Base-by-base conservation (phyloP, 306 rosid species). In the Pterocarpus santalinus region DNA sequence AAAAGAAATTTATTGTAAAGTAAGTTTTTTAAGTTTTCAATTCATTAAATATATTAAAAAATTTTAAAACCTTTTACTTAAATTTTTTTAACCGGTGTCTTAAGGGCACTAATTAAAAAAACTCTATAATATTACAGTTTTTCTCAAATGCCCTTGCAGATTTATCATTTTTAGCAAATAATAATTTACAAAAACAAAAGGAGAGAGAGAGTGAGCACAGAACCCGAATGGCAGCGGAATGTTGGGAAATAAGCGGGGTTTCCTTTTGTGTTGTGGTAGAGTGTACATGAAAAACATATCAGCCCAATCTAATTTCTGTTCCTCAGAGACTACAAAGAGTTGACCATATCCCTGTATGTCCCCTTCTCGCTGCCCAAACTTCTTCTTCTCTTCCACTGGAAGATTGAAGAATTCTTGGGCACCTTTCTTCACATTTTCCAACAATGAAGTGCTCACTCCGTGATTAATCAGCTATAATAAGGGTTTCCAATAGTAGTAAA, bases 301-400 rank as follows among this genome's bases (percentile, higher is more conserved):
- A 30, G 57, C 85, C 91, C 89, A 88, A 7, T 86, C 76, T 32
- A 88, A 80, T 78, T 88, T 88, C 60, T 86, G 92, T 16, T 82
- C 85, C 22, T 86, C 82, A 9, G 87, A 89, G 2, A 84, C 65
- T 2, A 86, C 87, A 69, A 82, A 86, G 6, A 1, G 10, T 33
- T 89, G 88, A 16, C 92, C 88, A 69, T 82, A 89, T 5, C 88
- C 90, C 65, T 89, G 82, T 2, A 16, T 0, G 0, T 82, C 87
- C 58, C 85, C 87, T 43, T 60, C 8, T 41, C 44, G 74, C 66
- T 73, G 83, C 78, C 66, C 8, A 13, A 84, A 76, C 69, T 82
- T 75, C 8, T 75, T 69, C 41, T 82, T 89, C 85, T 89, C 81
- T 65, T 79, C 92, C 57, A 82, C 51, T 35, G 84, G 64, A 5